Evolutionary conservation across 345 rosid genomes (phyloP).

Genomic region (Salix koriyanagi): DNA sequence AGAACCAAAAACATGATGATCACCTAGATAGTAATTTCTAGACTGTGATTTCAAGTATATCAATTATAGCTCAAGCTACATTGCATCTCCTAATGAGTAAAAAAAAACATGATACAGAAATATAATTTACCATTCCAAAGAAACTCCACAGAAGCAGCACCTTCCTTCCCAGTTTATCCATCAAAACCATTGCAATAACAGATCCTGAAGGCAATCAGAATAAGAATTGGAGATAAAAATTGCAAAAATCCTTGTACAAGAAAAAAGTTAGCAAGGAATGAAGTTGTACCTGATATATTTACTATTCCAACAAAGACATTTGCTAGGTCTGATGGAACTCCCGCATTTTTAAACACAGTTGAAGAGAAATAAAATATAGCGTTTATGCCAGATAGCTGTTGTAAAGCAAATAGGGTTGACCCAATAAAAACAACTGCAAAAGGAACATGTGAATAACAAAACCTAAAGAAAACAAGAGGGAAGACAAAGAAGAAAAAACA

Average conservation of each 20-base stretch:
- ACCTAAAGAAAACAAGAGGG: conserved; percentile 30
- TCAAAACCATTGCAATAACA: conserved; percentile 72
- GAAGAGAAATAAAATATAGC: conserved; percentile 98
- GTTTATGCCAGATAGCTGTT: conserved; percentile 99
- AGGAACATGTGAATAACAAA: conserved; percentile 69
- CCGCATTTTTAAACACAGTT: conserved; percentile 89
- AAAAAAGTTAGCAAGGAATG: conserved; percentile 6
- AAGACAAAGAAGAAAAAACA: conserved; percentile 3
- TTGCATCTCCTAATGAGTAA: no score
- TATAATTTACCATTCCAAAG: conserved; percentile 61
- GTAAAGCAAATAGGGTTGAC: conserved; percentile 99
- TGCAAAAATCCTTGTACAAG: not conserved
- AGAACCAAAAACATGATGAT: not conserved
- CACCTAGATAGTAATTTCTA: not conserved
- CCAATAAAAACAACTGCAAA: conserved; percentile 99
- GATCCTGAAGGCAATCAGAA: conserved; percentile 53
- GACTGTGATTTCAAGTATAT: not conserved
- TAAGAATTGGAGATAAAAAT: not conserved
- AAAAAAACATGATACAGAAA: no score
- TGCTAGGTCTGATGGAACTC: conserved; percentile 77
- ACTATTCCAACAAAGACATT: conserved; percentile 71
- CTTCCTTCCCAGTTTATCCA: conserved; percentile 91
- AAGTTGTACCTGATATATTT: conserved; percentile 63
- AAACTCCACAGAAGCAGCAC: conserved; percentile 77
- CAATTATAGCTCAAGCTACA: not conserved